Conservation (phyloP, 164 flowering plant species). For the Buxus sempervirens region DNA sequence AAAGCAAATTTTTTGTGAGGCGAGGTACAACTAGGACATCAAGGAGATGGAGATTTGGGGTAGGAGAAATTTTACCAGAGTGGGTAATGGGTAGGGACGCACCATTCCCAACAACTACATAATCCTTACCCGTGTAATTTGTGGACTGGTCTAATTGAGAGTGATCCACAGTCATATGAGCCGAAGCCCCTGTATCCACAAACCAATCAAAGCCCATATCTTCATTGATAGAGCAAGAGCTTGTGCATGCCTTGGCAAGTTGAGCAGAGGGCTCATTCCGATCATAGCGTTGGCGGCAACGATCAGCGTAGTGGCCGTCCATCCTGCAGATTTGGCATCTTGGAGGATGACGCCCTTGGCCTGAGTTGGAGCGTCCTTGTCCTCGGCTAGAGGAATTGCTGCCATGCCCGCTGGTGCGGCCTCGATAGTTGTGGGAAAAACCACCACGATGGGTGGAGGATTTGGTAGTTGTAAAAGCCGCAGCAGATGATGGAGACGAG, state of each 20-base stretch:
- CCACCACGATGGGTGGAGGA: not conserved
- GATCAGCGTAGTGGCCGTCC: not conserved
- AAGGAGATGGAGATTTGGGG: not conserved
- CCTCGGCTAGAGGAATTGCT: not conserved
- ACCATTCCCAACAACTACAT: constrained; percentile 2
- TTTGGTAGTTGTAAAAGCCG: not conserved
- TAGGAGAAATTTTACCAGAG: constrained; percentile 1
- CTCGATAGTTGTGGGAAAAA: not conserved
- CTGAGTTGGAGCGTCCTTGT: not conserved
- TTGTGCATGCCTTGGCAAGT: not conserved
- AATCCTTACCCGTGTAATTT: constrained; percentile 1
- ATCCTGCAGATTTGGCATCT: not conserved
- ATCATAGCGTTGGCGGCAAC: not conserved
- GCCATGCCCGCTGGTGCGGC: not conserved
- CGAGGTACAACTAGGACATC: constrained; percentile 6
- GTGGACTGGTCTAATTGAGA: constrained; percentile 3
- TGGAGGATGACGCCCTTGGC: not conserved
- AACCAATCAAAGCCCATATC: not conserved
- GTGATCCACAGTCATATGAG: not conserved
- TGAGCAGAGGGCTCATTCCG: not conserved
- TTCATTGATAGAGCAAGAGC: not conserved
- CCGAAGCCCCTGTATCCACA: constrained; percentile 2
- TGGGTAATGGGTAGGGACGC: constrained; percentile 6
- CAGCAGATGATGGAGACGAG: not conserved
- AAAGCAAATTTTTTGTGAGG: not conserved